phyloP scores from a whole-genome alignment of 2,329 filamentous ascomycete genomes.

The Microcyclospora tardicrescens region DNA sequence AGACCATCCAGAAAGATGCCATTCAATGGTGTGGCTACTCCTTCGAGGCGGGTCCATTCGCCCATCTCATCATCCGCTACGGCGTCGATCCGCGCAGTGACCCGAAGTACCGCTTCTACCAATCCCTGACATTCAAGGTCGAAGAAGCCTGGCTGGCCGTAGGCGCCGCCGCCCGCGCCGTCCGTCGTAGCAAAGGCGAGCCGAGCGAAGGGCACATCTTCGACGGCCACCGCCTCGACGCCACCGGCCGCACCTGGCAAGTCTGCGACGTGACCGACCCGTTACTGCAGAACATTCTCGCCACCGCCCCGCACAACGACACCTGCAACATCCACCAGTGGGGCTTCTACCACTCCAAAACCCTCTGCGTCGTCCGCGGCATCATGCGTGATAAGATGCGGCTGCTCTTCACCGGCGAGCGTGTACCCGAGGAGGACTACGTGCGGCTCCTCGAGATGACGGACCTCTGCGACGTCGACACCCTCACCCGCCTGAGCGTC shows the following conservation, averaged over 20 bases:
- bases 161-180: slow-evolving; percentile 1
- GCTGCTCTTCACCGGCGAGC: slow-evolving; percentile 24
- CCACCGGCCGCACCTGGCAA: slow-evolving; percentile 87
- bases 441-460: neutral
- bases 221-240: slow-evolving; percentile 60
- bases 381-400: slow-evolving; percentile 79
- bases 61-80: slow-evolving; percentile 73
- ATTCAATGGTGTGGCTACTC: slow-evolving; percentile 81
- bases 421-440: slow-evolving; percentile 17
- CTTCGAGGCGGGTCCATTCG: slow-evolving; percentile 85
- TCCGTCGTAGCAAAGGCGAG: slow-evolving; percentile 7
- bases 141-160: slow-evolving; percentile 13
- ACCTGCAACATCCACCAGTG: slow-evolving; percentile 42
- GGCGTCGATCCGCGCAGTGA: slow-evolving; percentile 74
- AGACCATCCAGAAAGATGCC: slow-evolving; percentile 53
- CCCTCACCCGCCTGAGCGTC: too few relatives aligned
- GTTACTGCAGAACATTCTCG: slow-evolving; percentile 52
- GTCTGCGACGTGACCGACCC: slow-evolving; percentile 84
- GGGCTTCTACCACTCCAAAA: slow-evolving; percentile 76
- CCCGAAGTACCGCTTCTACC: slow-evolving; percentile 66
- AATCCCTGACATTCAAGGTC: slow-evolving; percentile 78
- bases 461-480: too few relatives aligned
- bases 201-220: slow-evolving; percentile 54
- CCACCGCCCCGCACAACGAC: slow-evolving; percentile 39
- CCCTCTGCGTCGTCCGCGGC: slow-evolving; percentile 69